Evolutionary conservation across 2,329 filamentous ascomycete species (phyloP).

Genomic region (Thelonectria olida): DNA sequence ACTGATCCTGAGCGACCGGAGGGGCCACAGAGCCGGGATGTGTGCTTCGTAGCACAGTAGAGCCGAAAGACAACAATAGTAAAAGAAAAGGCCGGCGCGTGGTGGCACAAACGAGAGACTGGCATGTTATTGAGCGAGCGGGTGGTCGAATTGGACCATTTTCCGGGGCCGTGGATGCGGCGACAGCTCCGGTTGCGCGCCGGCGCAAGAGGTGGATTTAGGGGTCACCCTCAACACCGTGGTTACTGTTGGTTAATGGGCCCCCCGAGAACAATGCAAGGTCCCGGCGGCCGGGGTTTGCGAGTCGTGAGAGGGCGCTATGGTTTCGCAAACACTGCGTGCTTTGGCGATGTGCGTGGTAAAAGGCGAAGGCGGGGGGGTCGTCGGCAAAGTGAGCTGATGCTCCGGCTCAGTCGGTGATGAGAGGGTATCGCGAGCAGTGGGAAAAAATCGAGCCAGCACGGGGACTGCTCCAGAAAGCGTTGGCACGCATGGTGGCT

Average conservation of each 20-base stretch:
- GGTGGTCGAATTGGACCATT: conserved; percentile 1
- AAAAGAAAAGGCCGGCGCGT: neutral
- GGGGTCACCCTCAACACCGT: neutral
- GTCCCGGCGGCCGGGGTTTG: neutral
- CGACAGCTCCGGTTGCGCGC: conserved; percentile 4
- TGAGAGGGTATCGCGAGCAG: neutral
- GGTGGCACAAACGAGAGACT: conserved; percentile 3
- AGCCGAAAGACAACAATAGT: neutral
- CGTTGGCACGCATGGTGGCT: neutral
- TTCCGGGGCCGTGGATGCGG: conserved; percentile 21
- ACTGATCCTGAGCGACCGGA: neutral
- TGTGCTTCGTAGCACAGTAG: neutral
- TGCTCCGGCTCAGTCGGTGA: neutral
- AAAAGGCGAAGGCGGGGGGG: too few relatives aligned
- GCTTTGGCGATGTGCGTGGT: too few relatives aligned
- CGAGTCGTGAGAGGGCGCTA: conserved; percentile 4
- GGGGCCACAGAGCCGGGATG: neutral
- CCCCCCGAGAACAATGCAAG: too few relatives aligned
- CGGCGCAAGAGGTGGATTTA: neutral
- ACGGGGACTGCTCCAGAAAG: neutral
- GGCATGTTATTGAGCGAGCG: too few relatives aligned
- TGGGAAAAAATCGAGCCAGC: neutral
- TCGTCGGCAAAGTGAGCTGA: neutral
- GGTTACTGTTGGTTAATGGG: too few relatives aligned
- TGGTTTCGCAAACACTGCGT: conserved; percentile 3